Conservation (phyloP, 2,329 filamentous ascomycete genomes). For the Coccinonectria pachysandricola region DNA sequence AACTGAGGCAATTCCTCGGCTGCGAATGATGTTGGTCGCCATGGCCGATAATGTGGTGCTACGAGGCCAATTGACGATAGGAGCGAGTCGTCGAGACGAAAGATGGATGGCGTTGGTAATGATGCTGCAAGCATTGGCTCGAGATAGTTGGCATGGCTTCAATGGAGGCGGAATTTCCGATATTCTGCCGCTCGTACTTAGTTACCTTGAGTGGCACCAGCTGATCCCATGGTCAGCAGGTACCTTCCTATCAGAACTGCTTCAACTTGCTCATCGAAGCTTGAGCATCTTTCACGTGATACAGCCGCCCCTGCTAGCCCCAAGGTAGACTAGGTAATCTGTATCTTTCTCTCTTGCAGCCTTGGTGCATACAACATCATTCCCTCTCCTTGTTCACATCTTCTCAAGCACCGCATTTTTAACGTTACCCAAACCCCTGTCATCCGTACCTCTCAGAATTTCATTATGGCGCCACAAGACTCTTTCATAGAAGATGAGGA, state of each 20-base stretch:
- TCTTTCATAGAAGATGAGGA: slow-evolving; percentile 63
- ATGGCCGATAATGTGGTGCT: slow-evolving; percentile 32
- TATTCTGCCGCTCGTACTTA: slow-evolving; percentile 18
- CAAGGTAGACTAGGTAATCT: slow-evolving; percentile 13
- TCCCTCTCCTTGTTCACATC: slow-evolving; percentile 16
- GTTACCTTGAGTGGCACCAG: slow-evolving; percentile 6
- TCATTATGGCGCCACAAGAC: slow-evolving; percentile 56
- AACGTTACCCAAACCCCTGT: slow-evolving; percentile 9
- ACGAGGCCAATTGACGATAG: slow-evolving; percentile 35
- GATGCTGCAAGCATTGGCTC: slow-evolving; percentile 19
- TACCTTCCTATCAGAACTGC: slow-evolving; percentile 9
- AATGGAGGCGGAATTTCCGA: slow-evolving; percentile 15
- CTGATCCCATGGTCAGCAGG: slow-evolving; percentile 1
- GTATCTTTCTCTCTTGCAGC: slow-evolving; percentile 21
- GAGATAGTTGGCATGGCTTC: slow-evolving; percentile 14
- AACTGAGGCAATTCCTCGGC: slow-evolving; percentile 45
- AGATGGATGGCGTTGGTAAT: slow-evolving; percentile 23
- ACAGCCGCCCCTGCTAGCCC: slow-evolving; percentile 4
- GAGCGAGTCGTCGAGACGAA: slow-evolving; percentile 15
- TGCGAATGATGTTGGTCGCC: slow-evolving; percentile 51
- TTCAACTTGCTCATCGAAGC: background rate
- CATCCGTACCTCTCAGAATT: slow-evolving; percentile 9
- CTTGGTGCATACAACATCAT: slow-evolving; percentile 19
- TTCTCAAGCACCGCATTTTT: slow-evolving; percentile 12
- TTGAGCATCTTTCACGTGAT: slow-evolving; percentile 16